Evolutionary conservation across 1,284 basidiomycete species (phyloP), one percentile per base, ranked within the genome.

Genomic region (Cerioporus squamosus): DNA sequence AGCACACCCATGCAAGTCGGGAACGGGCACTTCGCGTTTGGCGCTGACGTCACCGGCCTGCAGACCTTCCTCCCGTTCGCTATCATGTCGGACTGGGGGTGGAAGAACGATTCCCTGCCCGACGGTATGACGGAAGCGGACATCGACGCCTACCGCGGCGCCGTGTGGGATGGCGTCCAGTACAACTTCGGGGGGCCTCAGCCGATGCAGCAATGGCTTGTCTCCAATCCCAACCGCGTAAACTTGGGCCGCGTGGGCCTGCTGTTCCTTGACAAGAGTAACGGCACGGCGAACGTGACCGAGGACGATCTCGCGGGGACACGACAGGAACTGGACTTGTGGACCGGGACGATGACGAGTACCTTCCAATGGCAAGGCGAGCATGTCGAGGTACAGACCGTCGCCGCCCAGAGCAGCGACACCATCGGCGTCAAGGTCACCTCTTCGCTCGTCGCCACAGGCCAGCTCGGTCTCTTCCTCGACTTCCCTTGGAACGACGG

Each of bases 401-500:
- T 71, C n/a, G 77, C 74, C 5, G 75, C 75, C 6, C 77, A 81
- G 59, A 69, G 66, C 18, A 70, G 67, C 18, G 79, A 79, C 63
- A 72, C 74, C 1, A 63, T 86, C 24, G 79, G 69, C 2, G 66
- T 86, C 24, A 68, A 61, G 10, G 63, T 86, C 47, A 48, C 66
- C 1, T 85, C 83, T 14, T 18, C 71, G 1, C 72, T 84, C 17
- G 42, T 86, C 7, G 18, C 62, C 23, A 58, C 66, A n/a, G 76
- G 77, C 5, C 70, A 70, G 45, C 68, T 85, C 5, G 81, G 79
- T 0, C 20, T 85, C 0, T 85, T 84, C 69, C 61, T 87, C n/a
- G 84, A 87, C 66, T 86, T 83, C 65, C 84, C 84, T 8, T 87
- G 83, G 83, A 82, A 81, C 66, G 84, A 85, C 61, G 85, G 84